A percentile compares a stretch with the other conserved stretches of the same genome.
These are phyloP conservation scores for Boletus bicolor DNA, from an alignment of 768 basidiomycete genomes.

Conservation along the genomic window DNA sequence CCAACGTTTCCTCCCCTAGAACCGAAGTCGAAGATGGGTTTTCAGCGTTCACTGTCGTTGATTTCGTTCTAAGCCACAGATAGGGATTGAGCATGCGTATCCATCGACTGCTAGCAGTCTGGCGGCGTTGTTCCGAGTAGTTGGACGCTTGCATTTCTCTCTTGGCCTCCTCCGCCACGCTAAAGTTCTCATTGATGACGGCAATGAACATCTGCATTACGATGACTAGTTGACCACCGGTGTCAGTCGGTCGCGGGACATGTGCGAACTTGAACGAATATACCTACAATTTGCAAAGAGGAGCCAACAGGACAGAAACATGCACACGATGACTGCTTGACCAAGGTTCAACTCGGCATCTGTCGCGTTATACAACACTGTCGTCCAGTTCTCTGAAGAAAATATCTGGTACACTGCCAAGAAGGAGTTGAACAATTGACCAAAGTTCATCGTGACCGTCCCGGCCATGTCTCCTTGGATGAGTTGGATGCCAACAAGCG, in stretches of 20 bases:
- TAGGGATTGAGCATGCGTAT: slow-evolving; percentile 81
- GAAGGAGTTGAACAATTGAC: slow-evolving; percentile 81
- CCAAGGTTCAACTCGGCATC: slow-evolving; percentile 58
- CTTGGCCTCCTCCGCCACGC: slow-evolving; percentile 89
- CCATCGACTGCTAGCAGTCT: slow-evolving; percentile 54
- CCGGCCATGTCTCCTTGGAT: slow-evolving; percentile 75
- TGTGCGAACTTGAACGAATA: background rate
- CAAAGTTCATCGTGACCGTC: slow-evolving; percentile 63
- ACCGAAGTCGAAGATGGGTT: slow-evolving; percentile 69
- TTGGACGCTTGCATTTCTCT: slow-evolving; percentile 73
- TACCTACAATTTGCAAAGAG: slow-evolving; percentile 85
- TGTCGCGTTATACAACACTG: slow-evolving; percentile 61
- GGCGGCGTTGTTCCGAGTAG: slow-evolving; percentile 60
- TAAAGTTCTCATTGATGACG: slow-evolving; percentile 94
- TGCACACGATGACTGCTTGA: slow-evolving; percentile 65
- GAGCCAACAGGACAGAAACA: slow-evolving; percentile 83
- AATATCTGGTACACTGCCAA: slow-evolving; percentile 85
- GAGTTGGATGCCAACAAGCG: slow-evolving; percentile 79
- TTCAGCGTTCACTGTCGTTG: slow-evolving; percentile 68
- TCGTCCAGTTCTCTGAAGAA: slow-evolving; percentile 94
- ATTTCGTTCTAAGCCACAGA: slow-evolving; percentile 72
- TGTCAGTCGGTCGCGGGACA: background rate
- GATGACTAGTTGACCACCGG: slow-evolving; percentile 56
- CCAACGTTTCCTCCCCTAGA: slow-evolving; percentile 72
- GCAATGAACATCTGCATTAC: slow-evolving; percentile 96